These are phyloP conservation scores for Skeletonema potamos DNA, from an alignment of 108 stramenopile species.

Conservation along the genomic window DNA sequence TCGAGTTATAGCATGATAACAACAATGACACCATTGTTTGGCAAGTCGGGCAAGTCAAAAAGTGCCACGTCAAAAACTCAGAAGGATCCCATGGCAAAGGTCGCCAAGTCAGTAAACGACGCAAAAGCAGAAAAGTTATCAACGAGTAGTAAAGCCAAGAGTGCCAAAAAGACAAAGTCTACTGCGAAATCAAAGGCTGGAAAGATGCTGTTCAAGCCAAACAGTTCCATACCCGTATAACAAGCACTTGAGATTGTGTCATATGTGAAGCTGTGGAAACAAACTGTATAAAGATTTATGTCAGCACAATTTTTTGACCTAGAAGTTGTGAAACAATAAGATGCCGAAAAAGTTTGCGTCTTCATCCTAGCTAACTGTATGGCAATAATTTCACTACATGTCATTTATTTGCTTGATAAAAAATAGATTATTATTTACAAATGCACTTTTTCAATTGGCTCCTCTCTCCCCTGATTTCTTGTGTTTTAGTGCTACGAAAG, in stretches of 20 bases:
- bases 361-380: too few species aligned
- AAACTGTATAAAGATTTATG: too few species aligned
- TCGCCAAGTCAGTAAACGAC: not conserved
- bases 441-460: not conserved
- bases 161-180: not conserved
- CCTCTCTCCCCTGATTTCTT: conserved; percentile 50
- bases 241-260: not conserved
- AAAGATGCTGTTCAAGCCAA: not conserved
- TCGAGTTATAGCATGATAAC: not conserved
- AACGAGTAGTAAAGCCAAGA: not conserved
- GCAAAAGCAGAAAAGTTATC: not conserved
- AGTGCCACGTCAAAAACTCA: not conserved
- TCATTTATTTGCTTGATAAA: not conserved
- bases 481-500: conserved; percentile 57
- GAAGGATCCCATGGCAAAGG: not conserved
- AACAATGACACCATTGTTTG: not conserved
- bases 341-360: too few species aligned
- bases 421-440: not conserved
- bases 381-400: not conserved
- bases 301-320: too few species aligned
- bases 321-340: too few species aligned
- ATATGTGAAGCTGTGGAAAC: too few species aligned
- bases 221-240: not conserved
- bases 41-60: not conserved
- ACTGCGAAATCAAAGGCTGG: not conserved